Evolutionary conservation across 129 eudicot species (phyloP).

Genomic region (Artemisia annua): DNA sequence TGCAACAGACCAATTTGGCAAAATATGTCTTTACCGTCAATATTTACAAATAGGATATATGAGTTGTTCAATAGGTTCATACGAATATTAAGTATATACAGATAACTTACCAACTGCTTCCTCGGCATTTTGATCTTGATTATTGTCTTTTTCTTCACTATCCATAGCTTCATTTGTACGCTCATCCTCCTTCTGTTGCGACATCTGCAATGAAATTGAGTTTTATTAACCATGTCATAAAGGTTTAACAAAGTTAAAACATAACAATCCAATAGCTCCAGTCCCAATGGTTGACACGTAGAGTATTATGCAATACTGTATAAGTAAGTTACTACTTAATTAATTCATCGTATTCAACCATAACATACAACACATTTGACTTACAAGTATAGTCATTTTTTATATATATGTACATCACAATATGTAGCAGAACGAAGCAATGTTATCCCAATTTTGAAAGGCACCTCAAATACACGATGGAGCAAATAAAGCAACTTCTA

Average conservation of each 20-base stretch:
- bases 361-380: not conserved
- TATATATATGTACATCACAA: too few species aligned
- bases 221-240: not conserved
- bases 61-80: not conserved
- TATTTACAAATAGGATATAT: not conserved
- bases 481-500: too few species aligned
- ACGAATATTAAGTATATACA: not conserved
- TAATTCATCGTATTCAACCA: not conserved
- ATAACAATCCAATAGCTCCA: conserved; percentile 1
- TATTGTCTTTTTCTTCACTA: conserved; percentile 17
- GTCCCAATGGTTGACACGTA: not conserved
- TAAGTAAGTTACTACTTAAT: not conserved
- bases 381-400: too few species aligned
- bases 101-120: conserved; percentile 29
- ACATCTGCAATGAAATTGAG: conserved; percentile 26
- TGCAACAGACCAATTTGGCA: not conserved
- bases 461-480: too few species aligned
- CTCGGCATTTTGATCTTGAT: conserved; percentile 26
- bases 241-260: not conserved
- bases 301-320: not conserved
- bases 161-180: conserved; percentile 8
- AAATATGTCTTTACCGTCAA: not conserved
- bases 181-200: conserved; percentile 20
- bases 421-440: too few species aligned
- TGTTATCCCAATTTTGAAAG: too few species aligned